These are phyloP conservation scores for Cryptococcus neoformans DNA, from an alignment of 1,284 basidiomycete genomes.

Conservation along the genomic window DNA sequence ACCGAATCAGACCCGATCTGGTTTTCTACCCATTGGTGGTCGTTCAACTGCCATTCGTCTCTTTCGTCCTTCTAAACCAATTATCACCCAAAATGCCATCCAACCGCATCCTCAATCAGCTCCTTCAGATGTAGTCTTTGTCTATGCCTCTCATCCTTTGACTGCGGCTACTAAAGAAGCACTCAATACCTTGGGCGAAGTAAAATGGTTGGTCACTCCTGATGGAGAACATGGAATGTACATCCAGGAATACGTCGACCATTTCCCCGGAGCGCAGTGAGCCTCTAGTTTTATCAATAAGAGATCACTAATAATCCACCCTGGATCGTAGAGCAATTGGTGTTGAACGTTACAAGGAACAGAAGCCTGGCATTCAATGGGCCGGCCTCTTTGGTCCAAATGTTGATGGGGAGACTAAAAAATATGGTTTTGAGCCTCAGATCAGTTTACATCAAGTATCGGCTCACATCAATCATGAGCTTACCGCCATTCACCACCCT, in stretches of 20 bases:
- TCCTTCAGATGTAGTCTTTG: conserved; percentile 64
- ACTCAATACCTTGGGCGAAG: conserved; percentile 63
- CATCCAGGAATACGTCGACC: conserved; percentile 51
- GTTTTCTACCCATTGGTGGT: conserved; percentile 70
- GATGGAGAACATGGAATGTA: conserved; percentile 53
- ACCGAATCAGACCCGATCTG: conserved; percentile 55
- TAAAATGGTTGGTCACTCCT: conserved; percentile 59
- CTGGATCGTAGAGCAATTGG: conserved; percentile 45
- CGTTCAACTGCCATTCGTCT: conserved; percentile 79
- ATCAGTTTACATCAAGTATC: conserved; percentile 64
- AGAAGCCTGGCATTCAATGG: conserved; percentile 51
- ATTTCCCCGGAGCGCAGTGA: conserved; percentile 70
- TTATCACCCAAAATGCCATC: conserved; percentile 7
- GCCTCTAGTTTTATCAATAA: conserved; percentile 6
- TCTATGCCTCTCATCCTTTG: conserved; percentile 80
- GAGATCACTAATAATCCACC: background rate
- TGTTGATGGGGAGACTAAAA: conserved; percentile 40
- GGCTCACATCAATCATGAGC: conserved; percentile 78
- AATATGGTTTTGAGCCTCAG: conserved; percentile 80
- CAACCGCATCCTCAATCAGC: conserved; percentile 12
- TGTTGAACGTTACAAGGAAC: conserved; percentile 46
- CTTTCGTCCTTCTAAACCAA: conserved; percentile 43
- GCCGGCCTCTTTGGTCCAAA: conserved; percentile 41
- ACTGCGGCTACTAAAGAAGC: conserved; percentile 67
- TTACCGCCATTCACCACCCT: conserved; percentile 78